Evolutionary conservation across 768 basidiomycete genomes (phyloP).

Genomic region (Pholiota conissans): DNA sequence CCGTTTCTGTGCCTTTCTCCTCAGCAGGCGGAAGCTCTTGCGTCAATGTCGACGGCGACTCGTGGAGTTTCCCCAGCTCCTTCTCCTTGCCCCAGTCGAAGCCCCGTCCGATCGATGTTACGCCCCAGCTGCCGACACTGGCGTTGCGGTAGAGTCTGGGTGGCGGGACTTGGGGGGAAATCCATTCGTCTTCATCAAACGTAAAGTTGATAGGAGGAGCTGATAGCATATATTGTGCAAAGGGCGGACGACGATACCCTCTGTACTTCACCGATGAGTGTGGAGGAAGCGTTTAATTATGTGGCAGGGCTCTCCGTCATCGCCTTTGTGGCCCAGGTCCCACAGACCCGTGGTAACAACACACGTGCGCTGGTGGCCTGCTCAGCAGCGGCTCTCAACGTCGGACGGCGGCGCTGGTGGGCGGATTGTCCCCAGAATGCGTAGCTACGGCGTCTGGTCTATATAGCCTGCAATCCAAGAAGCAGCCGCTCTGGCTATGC

Average conservation of each 20-base stretch:
- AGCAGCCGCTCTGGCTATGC: conserved; percentile 4
- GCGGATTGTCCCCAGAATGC: neutral
- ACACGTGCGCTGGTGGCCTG: conserved; percentile 6
- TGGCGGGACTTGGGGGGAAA: conserved; percentile 41
- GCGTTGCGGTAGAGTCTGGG: conserved; percentile 57
- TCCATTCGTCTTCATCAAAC: conserved; percentile 76
- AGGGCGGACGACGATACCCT: conserved; percentile 14
- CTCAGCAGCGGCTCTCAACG: neutral
- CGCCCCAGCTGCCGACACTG: conserved; percentile 80
- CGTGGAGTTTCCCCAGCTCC: conserved; percentile 13
- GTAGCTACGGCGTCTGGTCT: neutral
- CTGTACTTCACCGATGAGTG: conserved; percentile 18
- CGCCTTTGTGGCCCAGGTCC: conserved; percentile 4
- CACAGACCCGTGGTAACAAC: conserved; percentile 5
- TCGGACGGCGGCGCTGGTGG: neutral
- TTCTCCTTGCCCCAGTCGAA: conserved; percentile 65
- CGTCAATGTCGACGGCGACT: conserved; percentile 8
- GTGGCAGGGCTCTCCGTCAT: conserved; percentile 9
- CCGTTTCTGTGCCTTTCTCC: conserved; percentile 14
- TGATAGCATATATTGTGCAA: conserved; percentile 53
- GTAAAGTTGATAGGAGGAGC: conserved; percentile 57
- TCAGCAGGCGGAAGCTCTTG: conserved; percentile 15
- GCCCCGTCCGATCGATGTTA: conserved; percentile 81
- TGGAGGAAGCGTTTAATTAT: conserved; percentile 12
- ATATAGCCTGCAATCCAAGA: neutral